Percentiles rank a stretch among this genome's conserved stretches.
Evolutionary conservation across 805 yeast genomes (phyloP).

Genomic region (Cyberlindnera maclurae): DNA sequence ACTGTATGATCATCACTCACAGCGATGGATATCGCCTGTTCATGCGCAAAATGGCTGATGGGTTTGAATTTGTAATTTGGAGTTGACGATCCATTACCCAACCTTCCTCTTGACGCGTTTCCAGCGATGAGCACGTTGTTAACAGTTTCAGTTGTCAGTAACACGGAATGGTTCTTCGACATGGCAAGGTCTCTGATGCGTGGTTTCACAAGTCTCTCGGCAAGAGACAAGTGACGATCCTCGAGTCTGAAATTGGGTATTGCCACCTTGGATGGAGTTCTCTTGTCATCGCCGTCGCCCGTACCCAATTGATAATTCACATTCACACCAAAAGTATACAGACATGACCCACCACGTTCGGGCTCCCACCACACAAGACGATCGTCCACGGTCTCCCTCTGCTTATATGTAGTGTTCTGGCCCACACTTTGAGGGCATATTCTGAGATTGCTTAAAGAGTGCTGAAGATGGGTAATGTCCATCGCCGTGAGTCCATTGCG

Average conservation of each 20-base stretch:
- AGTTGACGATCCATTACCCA: constrained; percentile 47
- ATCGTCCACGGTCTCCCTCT: constrained; percentile 7
- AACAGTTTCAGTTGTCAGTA: constrained; percentile 41
- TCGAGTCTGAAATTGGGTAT: constrained; percentile 11
- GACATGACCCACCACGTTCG: constrained; percentile 47
- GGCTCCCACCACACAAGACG: constrained; percentile 34
- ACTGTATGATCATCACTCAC: constrained; percentile 65
- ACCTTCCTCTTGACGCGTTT: constrained; percentile 59
- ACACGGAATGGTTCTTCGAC: constrained; percentile 60
- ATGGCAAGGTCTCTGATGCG: constrained; percentile 42
- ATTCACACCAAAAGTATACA: constrained; percentile 59
- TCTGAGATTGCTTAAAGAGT: constrained; percentile 36
- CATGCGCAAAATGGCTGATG: constrained; percentile 32
- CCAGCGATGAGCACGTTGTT: constrained; percentile 58
- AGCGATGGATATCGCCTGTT: constrained; percentile 32
- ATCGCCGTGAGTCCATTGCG: constrained; percentile 66
- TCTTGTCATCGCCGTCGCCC: constrained; percentile 52
- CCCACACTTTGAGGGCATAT: constrained; percentile 37
- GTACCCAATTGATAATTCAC: constrained; percentile 57
- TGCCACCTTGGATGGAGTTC: constrained; percentile 34
- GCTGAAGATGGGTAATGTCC: constrained; percentile 38
- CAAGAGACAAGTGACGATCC: constrained; percentile 13
- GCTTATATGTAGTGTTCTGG: constrained; percentile 14
- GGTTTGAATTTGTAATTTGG: constrained; percentile 38
- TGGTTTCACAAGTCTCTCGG: constrained; percentile 30